Evolutionary conservation across 2,329 filamentous ascomycete species (phyloP).

Genomic region (Talaromyces rugulosus): DNA sequence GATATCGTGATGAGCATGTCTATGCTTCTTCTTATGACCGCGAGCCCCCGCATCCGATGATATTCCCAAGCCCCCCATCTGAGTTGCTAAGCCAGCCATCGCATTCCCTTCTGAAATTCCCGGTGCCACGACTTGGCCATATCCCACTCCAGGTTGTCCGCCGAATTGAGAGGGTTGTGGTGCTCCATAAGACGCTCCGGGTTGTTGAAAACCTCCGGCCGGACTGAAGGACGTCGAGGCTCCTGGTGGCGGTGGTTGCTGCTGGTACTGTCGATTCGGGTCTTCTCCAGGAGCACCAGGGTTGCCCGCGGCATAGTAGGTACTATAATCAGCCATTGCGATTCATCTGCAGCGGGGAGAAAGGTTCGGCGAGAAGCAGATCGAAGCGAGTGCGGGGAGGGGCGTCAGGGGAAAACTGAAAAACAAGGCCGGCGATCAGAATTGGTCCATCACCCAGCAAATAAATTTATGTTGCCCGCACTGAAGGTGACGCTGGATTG

Average conservation of each 20-base stretch:
- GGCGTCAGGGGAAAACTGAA: constrained; percentile 2
- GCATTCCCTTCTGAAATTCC: constrained; percentile 24
- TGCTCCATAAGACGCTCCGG: constrained; percentile 32
- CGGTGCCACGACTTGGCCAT: constrained; percentile 23
- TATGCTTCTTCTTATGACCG: constrained; percentile 78
- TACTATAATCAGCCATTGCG: constrained; percentile 40
- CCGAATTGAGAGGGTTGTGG: constrained; percentile 23
- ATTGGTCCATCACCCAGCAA: constrained; percentile 11
- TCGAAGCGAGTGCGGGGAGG: constrained; percentile 8
- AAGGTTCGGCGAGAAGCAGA: constrained; percentile 1
- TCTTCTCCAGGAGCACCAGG: constrained; percentile 39
- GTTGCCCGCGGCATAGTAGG: constrained; percentile 38
- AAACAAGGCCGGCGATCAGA: constrained; percentile 3
- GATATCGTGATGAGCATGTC: constrained; percentile 86
- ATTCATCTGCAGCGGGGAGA: constrained; percentile 23
- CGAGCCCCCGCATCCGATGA: constrained; percentile 47
- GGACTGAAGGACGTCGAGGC: constrained; percentile 26
- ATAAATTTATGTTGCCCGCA: background rate
- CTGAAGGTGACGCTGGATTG: background rate
- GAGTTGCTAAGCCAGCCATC: constrained; percentile 49
- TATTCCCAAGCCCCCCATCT: constrained; percentile 75
- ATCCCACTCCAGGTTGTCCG: constrained; percentile 22
- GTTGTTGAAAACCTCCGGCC: constrained; percentile 28
- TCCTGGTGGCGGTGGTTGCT: constrained; percentile 43
- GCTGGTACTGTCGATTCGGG: constrained; percentile 51